Percentiles rank a stretch among this genome's conserved stretches.
These are phyloP conservation scores for Pulveroboletus sp. DNA, from an alignment of 768 basidiomycete species.

Conservation along the genomic window DNA sequence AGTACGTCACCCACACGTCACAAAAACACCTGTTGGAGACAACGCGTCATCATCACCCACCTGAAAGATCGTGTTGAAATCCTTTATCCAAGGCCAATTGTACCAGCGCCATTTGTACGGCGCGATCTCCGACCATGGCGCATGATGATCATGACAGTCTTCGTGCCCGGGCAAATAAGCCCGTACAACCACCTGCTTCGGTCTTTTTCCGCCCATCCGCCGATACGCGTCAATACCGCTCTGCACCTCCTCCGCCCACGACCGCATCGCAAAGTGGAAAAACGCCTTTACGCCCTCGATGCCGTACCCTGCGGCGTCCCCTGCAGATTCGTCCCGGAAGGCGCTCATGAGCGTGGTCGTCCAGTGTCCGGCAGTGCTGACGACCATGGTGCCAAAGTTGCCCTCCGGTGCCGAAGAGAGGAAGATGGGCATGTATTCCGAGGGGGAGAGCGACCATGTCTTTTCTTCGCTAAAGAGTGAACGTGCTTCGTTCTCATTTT, in stretches of 20 bases:
- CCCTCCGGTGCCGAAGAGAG: conserved; percentile 40
- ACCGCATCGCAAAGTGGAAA: conserved; percentile 54
- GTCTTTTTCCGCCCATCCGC: conserved; percentile 22
- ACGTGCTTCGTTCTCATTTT: conserved; percentile 19
- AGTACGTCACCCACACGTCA: not conserved
- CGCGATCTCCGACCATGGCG: conserved; percentile 46
- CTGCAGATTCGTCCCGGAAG: conserved; percentile 32
- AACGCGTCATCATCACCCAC: conserved; percentile 26
- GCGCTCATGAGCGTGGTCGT: conserved; percentile 53
- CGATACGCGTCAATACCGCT: conserved; percentile 36
- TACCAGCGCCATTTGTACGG: conserved; percentile 51
- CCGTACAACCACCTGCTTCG: conserved; percentile 51
- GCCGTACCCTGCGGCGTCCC: conserved; percentile 40
- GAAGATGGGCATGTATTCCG: conserved; percentile 53
- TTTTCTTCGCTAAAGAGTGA: conserved; percentile 55
- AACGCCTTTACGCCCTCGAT: conserved; percentile 55
- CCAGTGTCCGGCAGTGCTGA: conserved; percentile 71
- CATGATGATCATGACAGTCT: conserved; percentile 48
- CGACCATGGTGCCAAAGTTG: conserved; percentile 60
- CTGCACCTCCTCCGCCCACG: conserved; percentile 56
- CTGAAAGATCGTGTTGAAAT: conserved; percentile 59
- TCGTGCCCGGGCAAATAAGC: conserved; percentile 68
- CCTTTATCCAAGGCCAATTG: conserved; percentile 63
- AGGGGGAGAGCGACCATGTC: conserved; percentile 51
- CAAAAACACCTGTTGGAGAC: too few species aligned